These are phyloP conservation scores for Chrysoporthe austroafricana DNA, from an alignment of 2,329 filamentous ascomycete species.

Conservation along the genomic window DNA sequence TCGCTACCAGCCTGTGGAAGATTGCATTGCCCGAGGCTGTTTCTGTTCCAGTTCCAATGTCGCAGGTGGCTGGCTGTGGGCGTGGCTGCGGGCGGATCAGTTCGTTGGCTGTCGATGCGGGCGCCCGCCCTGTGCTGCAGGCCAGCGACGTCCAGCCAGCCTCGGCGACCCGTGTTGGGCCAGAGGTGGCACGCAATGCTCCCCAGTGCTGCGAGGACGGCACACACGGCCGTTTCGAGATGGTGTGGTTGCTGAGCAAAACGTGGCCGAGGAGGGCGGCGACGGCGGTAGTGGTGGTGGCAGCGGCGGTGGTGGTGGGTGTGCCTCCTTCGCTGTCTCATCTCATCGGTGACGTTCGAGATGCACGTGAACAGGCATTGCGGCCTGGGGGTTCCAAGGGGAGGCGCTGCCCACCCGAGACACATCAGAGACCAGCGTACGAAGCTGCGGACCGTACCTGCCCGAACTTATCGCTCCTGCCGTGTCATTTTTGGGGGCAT, in stretches of 20 bases:
- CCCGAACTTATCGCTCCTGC: slow-evolving; percentile 14
- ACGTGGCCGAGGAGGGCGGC: not conserved
- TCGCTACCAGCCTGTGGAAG: not conserved
- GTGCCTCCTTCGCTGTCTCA: not conserved
- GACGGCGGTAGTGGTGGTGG: not conserved
- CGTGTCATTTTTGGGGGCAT: not conserved
- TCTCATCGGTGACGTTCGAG: not conserved
- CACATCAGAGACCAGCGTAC: not conserved
- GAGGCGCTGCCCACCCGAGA: not conserved
- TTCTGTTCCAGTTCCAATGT: not conserved
- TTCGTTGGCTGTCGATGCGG: not conserved
- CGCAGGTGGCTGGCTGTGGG: not conserved
- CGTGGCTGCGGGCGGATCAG: too few species aligned
- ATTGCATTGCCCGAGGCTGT: not conserved
- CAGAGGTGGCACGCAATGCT: not conserved
- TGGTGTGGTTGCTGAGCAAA: not conserved
- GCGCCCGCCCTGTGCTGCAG: not conserved
- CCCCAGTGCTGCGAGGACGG: not conserved
- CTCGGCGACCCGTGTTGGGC: not conserved
- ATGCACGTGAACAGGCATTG: not conserved
- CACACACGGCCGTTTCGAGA: not conserved
- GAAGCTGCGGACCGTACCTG: slow-evolving; percentile 11
- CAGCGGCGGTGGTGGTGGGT: not conserved
- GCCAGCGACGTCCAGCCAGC: not conserved
- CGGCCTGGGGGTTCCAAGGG: not conserved